Conservation (phyloP, 768 basidiomycete species). For the Holtermanniella nyarrowii region DNA sequence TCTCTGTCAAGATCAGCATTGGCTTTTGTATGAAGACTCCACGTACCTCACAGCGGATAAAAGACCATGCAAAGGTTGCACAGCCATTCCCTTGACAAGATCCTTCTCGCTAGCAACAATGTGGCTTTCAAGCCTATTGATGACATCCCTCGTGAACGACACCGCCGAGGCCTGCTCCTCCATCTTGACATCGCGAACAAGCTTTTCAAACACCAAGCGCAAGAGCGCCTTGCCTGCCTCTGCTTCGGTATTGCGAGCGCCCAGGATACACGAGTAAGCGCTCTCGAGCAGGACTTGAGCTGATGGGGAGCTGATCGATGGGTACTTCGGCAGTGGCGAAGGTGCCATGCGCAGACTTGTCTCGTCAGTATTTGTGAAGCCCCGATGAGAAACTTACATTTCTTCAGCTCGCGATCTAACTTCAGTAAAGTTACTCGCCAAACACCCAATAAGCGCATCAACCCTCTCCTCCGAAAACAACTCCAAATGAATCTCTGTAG, state of each 20-base stretch:
- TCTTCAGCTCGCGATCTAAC: slow-evolving; percentile 22
- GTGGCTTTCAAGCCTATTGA: slow-evolving; percentile 14
- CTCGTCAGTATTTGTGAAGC: background rate
- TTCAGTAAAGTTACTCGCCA: slow-evolving; percentile 36
- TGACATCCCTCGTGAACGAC: slow-evolving; percentile 13
- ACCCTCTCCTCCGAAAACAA: slow-evolving; percentile 25
- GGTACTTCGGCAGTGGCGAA: slow-evolving; percentile 26
- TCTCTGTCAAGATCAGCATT: slow-evolving; percentile 5
- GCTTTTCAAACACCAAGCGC: slow-evolving; percentile 27
- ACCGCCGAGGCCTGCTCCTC: background rate
- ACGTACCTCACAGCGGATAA: slow-evolving; percentile 28
- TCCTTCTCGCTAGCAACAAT: slow-evolving; percentile 20
- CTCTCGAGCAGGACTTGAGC: slow-evolving; percentile 14
- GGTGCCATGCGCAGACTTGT: slow-evolving; percentile 21
- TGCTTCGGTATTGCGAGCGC: slow-evolving; percentile 34
- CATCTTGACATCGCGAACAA: slow-evolving; percentile 2
- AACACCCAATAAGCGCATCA: slow-evolving; percentile 27
- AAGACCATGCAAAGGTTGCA: slow-evolving; percentile 31
- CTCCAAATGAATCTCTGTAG: background rate
- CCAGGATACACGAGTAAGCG: slow-evolving; percentile 21
- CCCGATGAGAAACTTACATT: slow-evolving; percentile 23
- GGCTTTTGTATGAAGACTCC: background rate
- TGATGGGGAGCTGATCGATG: slow-evolving; percentile 5
- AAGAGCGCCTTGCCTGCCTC: slow-evolving; percentile 35
- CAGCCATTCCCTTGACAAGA: slow-evolving; percentile 20